Base-by-base conservation (phyloP, 768 basidiomycete species). In the Pluteus cervinus region DNA sequence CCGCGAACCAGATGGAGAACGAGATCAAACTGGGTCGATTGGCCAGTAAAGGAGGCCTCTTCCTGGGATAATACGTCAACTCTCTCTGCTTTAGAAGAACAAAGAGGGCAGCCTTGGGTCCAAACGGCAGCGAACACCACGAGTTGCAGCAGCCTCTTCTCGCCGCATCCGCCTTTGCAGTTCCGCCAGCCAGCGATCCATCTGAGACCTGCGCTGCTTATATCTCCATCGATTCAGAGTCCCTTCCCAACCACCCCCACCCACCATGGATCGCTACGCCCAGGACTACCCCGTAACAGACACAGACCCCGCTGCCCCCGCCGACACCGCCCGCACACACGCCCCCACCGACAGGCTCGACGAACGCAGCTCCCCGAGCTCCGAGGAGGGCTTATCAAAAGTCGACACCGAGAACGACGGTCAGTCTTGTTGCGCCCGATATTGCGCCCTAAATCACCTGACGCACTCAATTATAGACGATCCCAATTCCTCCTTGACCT, bases 321-420 rank as follows among this genome's bases (percentile, higher is more conserved):
- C 59, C 26, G 42, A 49, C 35, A 37, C 50, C 35, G 51, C 51
- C 37, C 26, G 53, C 42, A 52, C 47, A 23, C 44, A 41, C 24
- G 38, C 44, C 40, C 37, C 80, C 77, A 7, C 62, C 68, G 49
- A 70, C 75, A 5, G 71, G 67, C 41, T 78, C 78, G 79, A 79
- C 43, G 77, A 79, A 46, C 75, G 73, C 22, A 58, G 48, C 40
- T 63, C 61, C 45, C 45, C 55, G 26, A 43, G 61, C 43, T 66
- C 68, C 54, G 25, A 40, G 35, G 58, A n/a, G n/a, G n/a, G 67
- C 30, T 24, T 48, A 16, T 41, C 58, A 33, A 75, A 63, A 57
- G 56, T 49, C 29, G 74, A 75, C 8, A 40, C 45, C 17, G 69
- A 71, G 4, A 34, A 52, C 15, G 76, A 79, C 46, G 76, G 76